Conservation (phyloP, 129 eudicot genomes). For the Flaveria sonorensis region DNA sequence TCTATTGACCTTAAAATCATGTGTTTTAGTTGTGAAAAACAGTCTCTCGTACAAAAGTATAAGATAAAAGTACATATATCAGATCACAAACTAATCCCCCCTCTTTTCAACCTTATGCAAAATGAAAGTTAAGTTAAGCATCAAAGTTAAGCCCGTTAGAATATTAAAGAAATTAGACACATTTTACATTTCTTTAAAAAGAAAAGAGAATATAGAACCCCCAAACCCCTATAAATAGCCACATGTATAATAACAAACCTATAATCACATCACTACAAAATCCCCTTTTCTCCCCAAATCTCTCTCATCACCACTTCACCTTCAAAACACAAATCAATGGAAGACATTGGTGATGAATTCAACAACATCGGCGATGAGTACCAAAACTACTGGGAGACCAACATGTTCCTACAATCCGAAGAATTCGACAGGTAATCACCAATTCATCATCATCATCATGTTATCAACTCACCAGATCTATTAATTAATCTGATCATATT, state of each 20-base stretch:
- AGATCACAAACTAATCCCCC: too few species aligned
- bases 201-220: too few species aligned
- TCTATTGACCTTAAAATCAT: too few species aligned
- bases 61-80: too few species aligned
- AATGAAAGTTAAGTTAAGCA: too few species aligned
- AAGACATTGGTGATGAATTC: conserved; percentile 28
- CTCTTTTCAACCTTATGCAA: too few species aligned
- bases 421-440: conserved; percentile 55
- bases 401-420: conserved; percentile 57
- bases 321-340: conserved; percentile 21
- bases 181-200: too few species aligned
- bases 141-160: too few species aligned
- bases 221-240: conserved; percentile 22
- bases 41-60: too few species aligned
- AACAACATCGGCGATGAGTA: conserved; percentile 30
- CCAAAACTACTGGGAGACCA: conserved; percentile 80
- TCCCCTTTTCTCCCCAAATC: conserved; percentile 24
- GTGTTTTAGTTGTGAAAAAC: too few species aligned
- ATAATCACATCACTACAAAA: conserved; percentile 26
- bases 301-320: not conserved
- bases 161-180: too few species aligned
- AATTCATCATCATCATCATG: not conserved
- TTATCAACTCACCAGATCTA: too few species aligned
- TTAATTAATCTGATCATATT: not conserved
- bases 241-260: conserved; percentile 17